Conservation (phyloP, 305 asterid genomes). For the Fraxinus nigra region DNA sequence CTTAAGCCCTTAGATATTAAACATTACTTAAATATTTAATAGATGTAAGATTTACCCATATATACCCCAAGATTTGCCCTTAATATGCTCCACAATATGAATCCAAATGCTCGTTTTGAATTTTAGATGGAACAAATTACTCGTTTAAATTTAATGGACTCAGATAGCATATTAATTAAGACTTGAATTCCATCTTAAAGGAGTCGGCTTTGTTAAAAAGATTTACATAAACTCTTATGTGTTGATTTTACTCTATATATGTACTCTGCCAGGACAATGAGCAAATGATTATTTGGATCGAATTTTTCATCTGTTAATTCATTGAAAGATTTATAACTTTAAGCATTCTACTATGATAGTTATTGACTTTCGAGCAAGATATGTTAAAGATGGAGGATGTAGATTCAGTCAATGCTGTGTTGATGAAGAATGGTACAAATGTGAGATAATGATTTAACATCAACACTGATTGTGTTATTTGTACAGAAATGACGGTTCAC, state of each 20-base stretch:
- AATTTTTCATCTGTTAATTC: neutral
- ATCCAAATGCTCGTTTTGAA: neutral
- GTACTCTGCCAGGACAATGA: neutral
- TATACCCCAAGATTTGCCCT: neutral
- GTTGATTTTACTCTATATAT: neutral
- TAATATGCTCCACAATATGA: neutral
- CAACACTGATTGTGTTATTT: no score
- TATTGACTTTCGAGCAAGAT: neutral
- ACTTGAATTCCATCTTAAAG: neutral
- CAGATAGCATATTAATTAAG: neutral
- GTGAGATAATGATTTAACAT: no score
- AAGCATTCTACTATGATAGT: neutral
- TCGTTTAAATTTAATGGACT: neutral
- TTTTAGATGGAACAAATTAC: neutral
- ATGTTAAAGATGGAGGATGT: neutral
- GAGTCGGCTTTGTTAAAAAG: neutral
- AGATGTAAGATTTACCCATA: neutral
- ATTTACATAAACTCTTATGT: neutral
- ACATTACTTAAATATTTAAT: no score
- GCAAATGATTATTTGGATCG: neutral
- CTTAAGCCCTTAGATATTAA: neutral
- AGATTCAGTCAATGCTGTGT: neutral
- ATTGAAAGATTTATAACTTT: neutral
- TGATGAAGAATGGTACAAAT: no score
- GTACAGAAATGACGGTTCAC: no score